These are phyloP conservation scores for Neoscytalidium dimidiatum DNA, from an alignment of 2,329 filamentous ascomycete species.

Conservation along the genomic window DNA sequence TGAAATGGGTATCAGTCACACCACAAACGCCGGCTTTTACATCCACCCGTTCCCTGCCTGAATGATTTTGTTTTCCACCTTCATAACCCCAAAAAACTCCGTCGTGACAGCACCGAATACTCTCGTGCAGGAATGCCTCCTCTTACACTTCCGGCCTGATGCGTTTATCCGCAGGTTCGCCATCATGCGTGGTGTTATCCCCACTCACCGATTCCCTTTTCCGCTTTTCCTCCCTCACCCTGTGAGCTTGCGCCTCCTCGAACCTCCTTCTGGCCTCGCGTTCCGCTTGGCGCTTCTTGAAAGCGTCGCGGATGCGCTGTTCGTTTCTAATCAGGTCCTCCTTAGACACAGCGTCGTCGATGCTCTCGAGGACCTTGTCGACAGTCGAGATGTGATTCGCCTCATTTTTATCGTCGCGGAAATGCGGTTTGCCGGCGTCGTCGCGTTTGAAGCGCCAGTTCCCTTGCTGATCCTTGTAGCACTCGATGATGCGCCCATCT, in stretches of 20 bases:
- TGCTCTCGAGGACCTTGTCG: constrained; percentile 84
- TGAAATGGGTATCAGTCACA: constrained; percentile 16
- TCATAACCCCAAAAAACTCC: neutral
- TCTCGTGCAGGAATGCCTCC: neutral
- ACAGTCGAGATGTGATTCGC: constrained; percentile 88
- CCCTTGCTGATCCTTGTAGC: constrained; percentile 72
- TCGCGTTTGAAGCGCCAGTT: constrained; percentile 73
- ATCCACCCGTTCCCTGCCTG: neutral
- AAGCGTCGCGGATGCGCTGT: constrained; percentile 72
- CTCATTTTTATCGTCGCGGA: constrained; percentile 89
- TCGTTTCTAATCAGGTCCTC: constrained; percentile 74
- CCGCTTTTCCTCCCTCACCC: constrained; percentile 24
- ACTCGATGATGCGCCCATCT: constrained; percentile 89
- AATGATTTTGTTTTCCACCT: neutral
- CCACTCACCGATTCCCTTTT: constrained; percentile 19
- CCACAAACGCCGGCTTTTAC: constrained; percentile 6
- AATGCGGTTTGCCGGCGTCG: constrained; percentile 62
- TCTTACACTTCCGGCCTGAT: neutral
- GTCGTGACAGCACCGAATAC: neutral
- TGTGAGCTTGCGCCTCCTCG: constrained; percentile 15
- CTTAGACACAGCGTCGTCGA: constrained; percentile 80
- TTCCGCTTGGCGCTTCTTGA: constrained; percentile 65
- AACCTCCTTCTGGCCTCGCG: constrained; percentile 21
- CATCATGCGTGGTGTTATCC: neutral
- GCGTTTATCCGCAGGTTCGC: constrained; percentile 15